Conservation (phyloP, 1,139 yeast genomes). For the Maudiozyma humilis region DNA sequence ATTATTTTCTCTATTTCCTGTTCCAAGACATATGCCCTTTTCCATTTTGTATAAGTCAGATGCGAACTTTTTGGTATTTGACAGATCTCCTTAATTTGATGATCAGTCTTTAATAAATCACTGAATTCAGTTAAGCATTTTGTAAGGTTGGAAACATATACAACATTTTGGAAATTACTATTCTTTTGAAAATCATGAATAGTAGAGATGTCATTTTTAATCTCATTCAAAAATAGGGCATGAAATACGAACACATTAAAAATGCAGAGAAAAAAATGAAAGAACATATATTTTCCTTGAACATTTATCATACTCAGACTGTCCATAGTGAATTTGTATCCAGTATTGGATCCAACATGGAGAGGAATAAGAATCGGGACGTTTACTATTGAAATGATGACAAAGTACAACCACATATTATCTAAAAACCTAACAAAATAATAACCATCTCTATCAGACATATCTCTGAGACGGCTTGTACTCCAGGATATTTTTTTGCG, state of each 20-base stretch:
- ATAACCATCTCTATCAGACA: constrained; percentile 56
- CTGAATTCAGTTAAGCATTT: constrained; percentile 29
- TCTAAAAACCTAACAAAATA: constrained; percentile 50
- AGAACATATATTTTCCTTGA: constrained; percentile 40
- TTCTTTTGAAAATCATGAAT: constrained; percentile 31
- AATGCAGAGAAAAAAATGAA: constrained; percentile 49
- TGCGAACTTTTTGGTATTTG: constrained; percentile 40
- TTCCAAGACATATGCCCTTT: constrained; percentile 27
- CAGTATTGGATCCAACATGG: constrained; percentile 40
- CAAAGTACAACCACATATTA: constrained; percentile 42
- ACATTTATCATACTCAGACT: constrained; percentile 55
- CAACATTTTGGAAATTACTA: constrained; percentile 32
- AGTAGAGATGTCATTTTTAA: constrained; percentile 36
- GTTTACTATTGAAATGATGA: constrained; percentile 42
- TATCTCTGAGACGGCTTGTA: constrained; percentile 3
- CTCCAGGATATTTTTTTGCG: neutral
- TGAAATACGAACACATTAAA: constrained; percentile 49
- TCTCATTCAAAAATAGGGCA: constrained; percentile 42
- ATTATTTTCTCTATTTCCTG: constrained; percentile 36
- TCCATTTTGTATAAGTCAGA: constrained; percentile 31
- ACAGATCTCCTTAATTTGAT: constrained; percentile 39
- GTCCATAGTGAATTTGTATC: constrained; percentile 34
- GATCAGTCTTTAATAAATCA: constrained; percentile 16
- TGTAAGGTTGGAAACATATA: constrained; percentile 47
- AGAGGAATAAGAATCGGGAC: constrained; percentile 50